Conservation (phyloP, 2,329 filamentous ascomycete genomes). For the Ophiostoma sp. region DNA sequence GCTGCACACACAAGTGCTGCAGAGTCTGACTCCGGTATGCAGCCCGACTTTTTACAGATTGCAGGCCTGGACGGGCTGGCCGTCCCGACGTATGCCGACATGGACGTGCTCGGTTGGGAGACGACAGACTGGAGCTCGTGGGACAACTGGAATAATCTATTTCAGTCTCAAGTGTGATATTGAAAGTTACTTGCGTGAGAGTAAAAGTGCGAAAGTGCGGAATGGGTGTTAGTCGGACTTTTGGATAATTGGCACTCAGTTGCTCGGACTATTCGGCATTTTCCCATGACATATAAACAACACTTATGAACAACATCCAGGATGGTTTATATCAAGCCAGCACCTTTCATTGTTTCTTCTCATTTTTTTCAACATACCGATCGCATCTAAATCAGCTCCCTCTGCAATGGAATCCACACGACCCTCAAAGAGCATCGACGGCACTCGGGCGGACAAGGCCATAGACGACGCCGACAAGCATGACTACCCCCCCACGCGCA, state of each 20-base stretch:
- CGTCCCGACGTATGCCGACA: slow-evolving; percentile 13
- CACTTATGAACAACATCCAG: neutral
- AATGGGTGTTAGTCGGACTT: neutral
- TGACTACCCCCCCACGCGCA: neutral
- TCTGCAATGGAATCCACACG: neutral
- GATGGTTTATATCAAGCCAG: neutral
- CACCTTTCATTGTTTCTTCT: neutral
- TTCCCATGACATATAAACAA: neutral
- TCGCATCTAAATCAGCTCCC: neutral
- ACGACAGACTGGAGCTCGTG: slow-evolving; percentile 26
- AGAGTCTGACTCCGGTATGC: neutral
- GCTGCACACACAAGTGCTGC: neutral
- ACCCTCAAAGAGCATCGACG: neutral
- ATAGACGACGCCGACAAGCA: neutral
- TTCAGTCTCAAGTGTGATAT: slow-evolving; percentile 14
- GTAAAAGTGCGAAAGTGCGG: neutral
- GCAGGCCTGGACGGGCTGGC: slow-evolving; percentile 11
- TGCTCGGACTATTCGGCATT: neutral
- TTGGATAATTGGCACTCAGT: neutral
- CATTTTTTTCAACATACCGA: too few species aligned
- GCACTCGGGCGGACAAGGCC: neutral
- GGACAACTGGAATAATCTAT: slow-evolving; percentile 25
- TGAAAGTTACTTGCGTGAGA: neutral
- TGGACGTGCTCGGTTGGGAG: slow-evolving; percentile 24
- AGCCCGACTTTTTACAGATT: neutral